Evolutionary conservation across 164 flowering plant genomes (phyloP), one percentile per base, ranked within the genome.

Genomic region (Echeveria elegans): DNA sequence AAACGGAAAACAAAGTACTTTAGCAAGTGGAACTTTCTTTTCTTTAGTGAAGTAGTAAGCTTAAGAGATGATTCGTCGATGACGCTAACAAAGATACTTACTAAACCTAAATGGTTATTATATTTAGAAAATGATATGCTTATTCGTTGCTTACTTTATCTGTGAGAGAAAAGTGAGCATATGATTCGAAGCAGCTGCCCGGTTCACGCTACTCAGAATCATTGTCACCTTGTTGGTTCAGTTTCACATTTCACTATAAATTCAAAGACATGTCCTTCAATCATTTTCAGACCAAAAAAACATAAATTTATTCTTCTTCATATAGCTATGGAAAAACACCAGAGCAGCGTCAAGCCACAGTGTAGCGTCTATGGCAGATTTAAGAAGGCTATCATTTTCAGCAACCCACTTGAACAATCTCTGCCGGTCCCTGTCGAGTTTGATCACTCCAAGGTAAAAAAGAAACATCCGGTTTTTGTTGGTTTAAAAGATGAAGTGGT

Each of bases 341-440:
- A 56, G 32, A 56, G 32, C 61, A 56, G 61, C 31, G 11, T 28
- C 61, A 56, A 56, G 61, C 61, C 61, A 26, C 61, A 56, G 14
- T 56, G 32, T 56, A 16, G 61, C 19, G 61, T 56, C 18, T 56
- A 28, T 9, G 61, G 61, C 12, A 28, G 32, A 56, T 2, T 56
- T 2, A 56, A 56, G 28, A 56, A 56, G 32, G 61, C 61, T 5
- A 56, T 56, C 32, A 56, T 19, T 28, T 56, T 56, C 61, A 28
- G 32, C 32, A 56, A 29, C 61, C 61, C 61, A 29, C 61, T 56
- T 29, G 32, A 56, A 56, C 61, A 56, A 56, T 26, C 61, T 56
- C 61, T 16, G 28, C 58, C 61, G 4, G 58, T 52, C 28, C 58
- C 58, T 9, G 23, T 52, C 29, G 58, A 52, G 58, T 52, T 52